Percentiles rank a stretch among this genome's conserved stretches.
These are phyloP conservation scores for Tieghemostelium lacteum DNA, from an alignment of 78 protist genomes.

Conservation along the genomic window DNA sequence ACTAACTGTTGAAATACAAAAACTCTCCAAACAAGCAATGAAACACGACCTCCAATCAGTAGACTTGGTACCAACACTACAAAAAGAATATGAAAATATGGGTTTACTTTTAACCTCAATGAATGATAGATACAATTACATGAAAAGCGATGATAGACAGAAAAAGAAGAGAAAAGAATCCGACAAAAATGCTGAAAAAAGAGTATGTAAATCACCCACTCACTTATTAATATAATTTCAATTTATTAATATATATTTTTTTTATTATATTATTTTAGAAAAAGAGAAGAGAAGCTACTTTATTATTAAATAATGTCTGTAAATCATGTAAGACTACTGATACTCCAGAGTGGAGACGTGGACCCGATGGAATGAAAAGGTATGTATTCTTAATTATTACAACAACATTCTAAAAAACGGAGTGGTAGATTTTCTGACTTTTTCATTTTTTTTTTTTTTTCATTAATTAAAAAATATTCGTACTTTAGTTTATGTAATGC, in stretches of 20 bases:
- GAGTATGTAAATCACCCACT: slow-evolving; percentile 15
- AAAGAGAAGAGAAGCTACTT: slow-evolving; percentile 77
- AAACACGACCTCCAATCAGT: slow-evolving; percentile 42
- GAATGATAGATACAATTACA: slow-evolving; percentile 1
- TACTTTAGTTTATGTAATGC: slow-evolving; percentile 73
- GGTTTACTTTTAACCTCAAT: slow-evolving; percentile 10
- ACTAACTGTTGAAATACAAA: slow-evolving; percentile 6
- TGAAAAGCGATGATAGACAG: slow-evolving; percentile 60
- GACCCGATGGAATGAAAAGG: slow-evolving; percentile 74
- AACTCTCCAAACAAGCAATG: slow-evolving; percentile 41
- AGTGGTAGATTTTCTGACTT: too few species aligned
- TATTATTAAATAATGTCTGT: slow-evolving; percentile 62
- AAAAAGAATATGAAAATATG: background rate
- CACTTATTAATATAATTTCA: background rate
- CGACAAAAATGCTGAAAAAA: slow-evolving; percentile 71
- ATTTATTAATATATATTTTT: background rate
- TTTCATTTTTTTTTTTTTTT: too few species aligned
- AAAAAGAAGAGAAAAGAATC: slow-evolving; percentile 55
- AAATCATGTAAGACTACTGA: slow-evolving; percentile 70
- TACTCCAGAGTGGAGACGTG: slow-evolving; percentile 83
- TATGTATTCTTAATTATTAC: background rate
- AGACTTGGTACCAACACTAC: slow-evolving; percentile 12
- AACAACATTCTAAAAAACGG: too few species aligned
- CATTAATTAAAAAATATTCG: too few species aligned
- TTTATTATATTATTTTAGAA: slow-evolving; percentile 14